A percentile compares a stretch with the other conserved stretches of the same genome.
Conservation (phyloP, 345 rosid species). For the Rubroshorea leprosula region DNA sequence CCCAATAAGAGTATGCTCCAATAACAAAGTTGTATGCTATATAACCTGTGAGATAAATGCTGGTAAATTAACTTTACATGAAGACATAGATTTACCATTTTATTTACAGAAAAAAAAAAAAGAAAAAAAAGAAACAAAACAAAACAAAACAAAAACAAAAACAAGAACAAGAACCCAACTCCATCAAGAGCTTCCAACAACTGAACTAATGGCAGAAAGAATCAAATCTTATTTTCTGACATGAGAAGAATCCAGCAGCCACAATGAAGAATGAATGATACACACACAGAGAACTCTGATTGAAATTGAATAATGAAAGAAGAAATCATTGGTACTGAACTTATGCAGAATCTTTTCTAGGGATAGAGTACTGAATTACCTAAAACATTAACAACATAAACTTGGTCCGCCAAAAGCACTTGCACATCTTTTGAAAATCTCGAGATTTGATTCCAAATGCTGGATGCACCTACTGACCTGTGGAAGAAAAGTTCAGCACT, state of each 20-base stretch:
- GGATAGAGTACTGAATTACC: conserved; percentile 34
- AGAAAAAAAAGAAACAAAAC: not conserved
- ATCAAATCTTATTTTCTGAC: not conserved
- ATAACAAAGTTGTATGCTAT: conserved; percentile 84
- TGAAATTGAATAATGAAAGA: not conserved
- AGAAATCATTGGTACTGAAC: not conserved
- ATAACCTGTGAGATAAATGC: conserved; percentile 47
- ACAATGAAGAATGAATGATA: not conserved
- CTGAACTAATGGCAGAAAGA: not conserved
- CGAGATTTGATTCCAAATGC: conserved; percentile 35
- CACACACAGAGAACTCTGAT: not conserved
- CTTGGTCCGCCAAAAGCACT: conserved; percentile 63
- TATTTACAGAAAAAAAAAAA: not conserved
- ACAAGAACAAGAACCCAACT: no score
- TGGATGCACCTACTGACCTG: conserved; percentile 34
- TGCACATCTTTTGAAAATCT: conserved; percentile 62
- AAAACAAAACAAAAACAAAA: no score
- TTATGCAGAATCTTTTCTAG: not conserved
- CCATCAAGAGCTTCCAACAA: not conserved
- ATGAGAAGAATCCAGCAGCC: not conserved
- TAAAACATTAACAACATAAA: conserved; percentile 73
- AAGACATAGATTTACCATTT: not conserved
- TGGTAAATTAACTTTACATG: not conserved
- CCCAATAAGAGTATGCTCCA: conserved; percentile 99
- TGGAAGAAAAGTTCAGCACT: conserved; percentile 9